Evolutionary conservation across 768 basidiomycete genomes (phyloP), one percentile per base, ranked within the genome.

Genomic region (Kwoniella dejecticola): DNA sequence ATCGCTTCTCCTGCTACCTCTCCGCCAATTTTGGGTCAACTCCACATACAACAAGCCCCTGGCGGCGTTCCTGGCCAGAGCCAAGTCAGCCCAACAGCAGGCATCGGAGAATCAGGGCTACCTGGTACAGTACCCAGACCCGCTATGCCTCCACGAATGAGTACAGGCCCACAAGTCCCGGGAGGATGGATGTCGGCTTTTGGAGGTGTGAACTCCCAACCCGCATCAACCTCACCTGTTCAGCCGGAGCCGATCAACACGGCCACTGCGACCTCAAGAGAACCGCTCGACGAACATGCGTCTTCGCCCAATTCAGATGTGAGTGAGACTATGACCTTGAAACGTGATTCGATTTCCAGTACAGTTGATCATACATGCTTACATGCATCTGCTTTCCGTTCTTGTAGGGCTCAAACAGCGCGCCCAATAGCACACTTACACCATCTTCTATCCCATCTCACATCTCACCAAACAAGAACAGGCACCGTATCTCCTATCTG

Each of bases 401-500:
- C 10, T 50, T 50, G 19, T 11, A 50, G 48, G 27, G 48, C 21
- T 29, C 48, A 13, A 50, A 50, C n/a, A 50, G 24, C 21, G 30
- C 27, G 15, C 33, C 33, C 29, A 19, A 50, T 24, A n/a, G n/a
- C n/a, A 33, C 48, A 17, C 48, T 50, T 19, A 50, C 63, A 3
- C 64, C 68, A 12, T 19, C 61, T n/a, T 62, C 73, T n/a, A 30
- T 75, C 33, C 67, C 69, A 15, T 56, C 66, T 23, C 71, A 68
- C 56, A 62, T 71, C 58, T 49, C 64, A 12, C 63, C 65, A 11
- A 56, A 60, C 47, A 59, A 66, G 59, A 64, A 67, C 47, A 62
- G 63, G 40, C 70, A 72, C 27, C 75, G 77, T 15, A 75, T 78
- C 54, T 92, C 90, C 0, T 95, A 93, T 82, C 84, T 94, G 79